Base-by-base conservation (phyloP, 1,139 yeast genomes). In the Yamadazyma oceani region DNA sequence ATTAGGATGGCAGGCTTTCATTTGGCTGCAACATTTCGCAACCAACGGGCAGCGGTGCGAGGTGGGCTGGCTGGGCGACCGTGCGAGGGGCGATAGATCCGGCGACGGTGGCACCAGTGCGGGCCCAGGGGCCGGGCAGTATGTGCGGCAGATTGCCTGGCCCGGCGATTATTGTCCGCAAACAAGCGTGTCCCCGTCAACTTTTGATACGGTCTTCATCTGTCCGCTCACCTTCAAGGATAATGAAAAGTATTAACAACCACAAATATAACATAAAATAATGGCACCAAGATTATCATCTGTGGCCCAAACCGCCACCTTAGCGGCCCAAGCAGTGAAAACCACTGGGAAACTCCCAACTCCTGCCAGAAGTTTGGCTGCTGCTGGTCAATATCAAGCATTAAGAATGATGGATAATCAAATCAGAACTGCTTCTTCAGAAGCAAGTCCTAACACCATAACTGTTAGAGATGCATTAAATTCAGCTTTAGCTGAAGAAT, bases 381-480 rank as follows among this genome's bases (percentile, higher is more conserved):
- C 21, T n/a, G 21, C 19, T 16, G 30, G 30, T 6, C 30, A 27
- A 45, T 58, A 53, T 52, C 69, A 61, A 51, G 65, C 69, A 26
- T 41, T 63, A 50, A 64, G 68, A 62, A 66, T 61, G 69, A 54
- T 53, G 50, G 58, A 52, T 36, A 51, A 55, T 37, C 55, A 12
- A 29, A 19, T 46, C 39, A 69, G 79, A 58, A 51, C 60, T 43
- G 76, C 78, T 10, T 69, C 82, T 15, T 64, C 78, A 24, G 63
- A 69, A 34, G 58, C 80, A 17, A 79, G 77, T 26, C 66, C 84
- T 38, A 76, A 78, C 56, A 73, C 80, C 46, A 78, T 92, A 77
- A 88, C 97, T 10, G 97, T 94, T 43, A 86, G 99, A 77, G 99
- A 92, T 54, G 98, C 98, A 32, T 74, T 92, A 57, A 94, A 92